Evolutionary conservation across 495 filamentous ascomycete genomes (phyloP).

Genomic region (Penicillium canariense): DNA sequence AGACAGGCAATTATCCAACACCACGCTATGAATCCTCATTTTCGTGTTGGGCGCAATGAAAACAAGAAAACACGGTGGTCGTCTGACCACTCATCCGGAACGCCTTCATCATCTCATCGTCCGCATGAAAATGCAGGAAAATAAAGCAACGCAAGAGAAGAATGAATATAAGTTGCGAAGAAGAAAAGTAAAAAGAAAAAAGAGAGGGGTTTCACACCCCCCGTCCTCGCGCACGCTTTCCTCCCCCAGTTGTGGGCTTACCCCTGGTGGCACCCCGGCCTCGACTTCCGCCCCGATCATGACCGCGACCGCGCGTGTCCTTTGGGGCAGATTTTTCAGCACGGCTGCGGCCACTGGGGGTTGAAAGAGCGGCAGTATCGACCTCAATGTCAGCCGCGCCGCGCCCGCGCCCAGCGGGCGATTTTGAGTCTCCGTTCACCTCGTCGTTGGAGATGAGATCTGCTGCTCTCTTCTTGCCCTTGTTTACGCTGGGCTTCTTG

Average conservation of each 20-base stretch:
- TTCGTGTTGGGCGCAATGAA: not conserved
- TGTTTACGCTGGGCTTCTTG: not conserved
- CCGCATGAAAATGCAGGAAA: not conserved
- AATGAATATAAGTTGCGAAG: not conserved
- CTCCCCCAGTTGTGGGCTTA: not conserved
- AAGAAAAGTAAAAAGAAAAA: not conserved
- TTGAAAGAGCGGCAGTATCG: not conserved
- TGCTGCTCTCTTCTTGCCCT: constrained; percentile 11
- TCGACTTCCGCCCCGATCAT: not conserved
- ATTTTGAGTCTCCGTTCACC: not conserved
- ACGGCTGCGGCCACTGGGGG: not conserved
- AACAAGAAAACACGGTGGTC: not conserved
- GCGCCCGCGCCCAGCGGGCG: not conserved
- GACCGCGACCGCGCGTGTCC: not conserved
- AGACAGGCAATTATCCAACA: not conserved
- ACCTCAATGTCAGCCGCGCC: not conserved
- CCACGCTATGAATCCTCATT: constrained; percentile 1
- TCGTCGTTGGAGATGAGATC: not conserved
- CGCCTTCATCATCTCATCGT: not conserved
- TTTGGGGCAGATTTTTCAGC: not conserved
- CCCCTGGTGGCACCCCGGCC: not conserved
- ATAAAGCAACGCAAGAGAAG: not conserved
- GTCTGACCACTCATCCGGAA: not conserved
- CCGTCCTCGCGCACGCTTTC: not conserved
- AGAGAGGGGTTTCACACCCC: not conserved